A percentile compares a stretch with the other conserved stretches of the same genome.
phyloP scores from a whole-genome alignment of 1,139 yeast species.

The Pichia sp. region DNA sequence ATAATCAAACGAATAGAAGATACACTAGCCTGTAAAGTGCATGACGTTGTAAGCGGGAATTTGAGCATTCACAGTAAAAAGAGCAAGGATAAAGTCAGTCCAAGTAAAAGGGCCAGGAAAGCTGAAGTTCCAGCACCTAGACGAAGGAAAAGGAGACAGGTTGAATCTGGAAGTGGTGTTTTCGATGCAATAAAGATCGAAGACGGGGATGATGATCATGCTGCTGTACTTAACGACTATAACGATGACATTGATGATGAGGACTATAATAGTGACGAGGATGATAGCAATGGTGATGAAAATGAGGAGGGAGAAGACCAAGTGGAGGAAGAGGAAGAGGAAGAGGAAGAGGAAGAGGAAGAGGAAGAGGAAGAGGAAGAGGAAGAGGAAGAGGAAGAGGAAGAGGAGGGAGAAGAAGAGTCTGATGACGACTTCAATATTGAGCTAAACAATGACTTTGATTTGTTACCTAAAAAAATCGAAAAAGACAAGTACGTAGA shows the following conservation, averaged over 20 bases:
- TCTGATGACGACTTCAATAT: slow-evolving; percentile 18
- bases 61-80: background rate
- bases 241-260: background rate
- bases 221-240: background rate
- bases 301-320: too few species aligned
- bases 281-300: too few species aligned
- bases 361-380: slow-evolving; percentile 17
- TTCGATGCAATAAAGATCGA: slow-evolving; percentile 4
- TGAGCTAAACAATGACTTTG: slow-evolving; percentile 19
- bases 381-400: slow-evolving; percentile 5
- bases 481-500: slow-evolving; percentile 30
- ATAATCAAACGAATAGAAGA: slow-evolving; percentile 16
- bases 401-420: slow-evolving; percentile 20
- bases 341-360: slow-evolving; percentile 11
- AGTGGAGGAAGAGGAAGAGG: slow-evolving; percentile 1
- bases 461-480: slow-evolving; percentile 18
- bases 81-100: background rate
- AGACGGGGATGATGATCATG: slow-evolving; percentile 19
- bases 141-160: slow-evolving; percentile 15
- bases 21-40: slow-evolving; percentile 11
- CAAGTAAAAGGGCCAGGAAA: background rate
- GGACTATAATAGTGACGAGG: background rate
- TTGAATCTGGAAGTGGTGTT: background rate
- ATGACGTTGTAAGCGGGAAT: background rate
- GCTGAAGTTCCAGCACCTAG: background rate